Evolutionary conservation across 2,329 filamentous ascomycete genomes (phyloP).

Genomic region (Verticillium nubilum): DNA sequence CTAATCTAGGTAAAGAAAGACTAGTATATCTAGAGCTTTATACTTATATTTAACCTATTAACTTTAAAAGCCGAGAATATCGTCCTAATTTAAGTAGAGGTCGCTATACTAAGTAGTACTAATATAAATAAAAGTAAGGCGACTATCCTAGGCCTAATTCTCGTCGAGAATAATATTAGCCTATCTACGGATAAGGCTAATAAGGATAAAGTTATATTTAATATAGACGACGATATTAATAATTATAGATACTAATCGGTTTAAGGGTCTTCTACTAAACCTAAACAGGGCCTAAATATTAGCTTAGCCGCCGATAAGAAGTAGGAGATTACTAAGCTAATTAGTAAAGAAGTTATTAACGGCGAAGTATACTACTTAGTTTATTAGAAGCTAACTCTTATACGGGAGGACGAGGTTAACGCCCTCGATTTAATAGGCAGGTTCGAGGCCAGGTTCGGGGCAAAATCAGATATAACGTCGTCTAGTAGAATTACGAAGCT

Average conservation of each 20-base stretch:
- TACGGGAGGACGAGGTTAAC: background rate
- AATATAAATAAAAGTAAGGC: background rate
- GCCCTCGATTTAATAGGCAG: background rate
- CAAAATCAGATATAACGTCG: background rate
- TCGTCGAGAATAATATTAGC: background rate
- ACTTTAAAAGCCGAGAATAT: background rate
- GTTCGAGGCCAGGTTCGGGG: background rate
- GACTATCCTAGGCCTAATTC: background rate
- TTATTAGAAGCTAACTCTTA: too few species aligned
- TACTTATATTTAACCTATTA: background rate
- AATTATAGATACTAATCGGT: background rate
- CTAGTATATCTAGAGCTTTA: too few species aligned
- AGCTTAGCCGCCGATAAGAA: background rate
- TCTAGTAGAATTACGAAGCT: background rate
- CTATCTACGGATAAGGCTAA: background rate
- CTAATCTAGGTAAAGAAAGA: background rate
- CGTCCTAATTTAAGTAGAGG: too few species aligned
- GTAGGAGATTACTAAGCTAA: too few species aligned
- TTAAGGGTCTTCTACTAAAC: background rate
- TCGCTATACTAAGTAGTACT: background rate
- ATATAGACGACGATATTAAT: background rate
- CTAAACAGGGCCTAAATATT: background rate
- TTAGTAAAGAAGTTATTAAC: background rate
- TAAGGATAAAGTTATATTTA: background rate
- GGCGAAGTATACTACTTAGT: background rate